Conservation (phyloP, 139 green algal species). For the Micractinium sp. region DNA sequence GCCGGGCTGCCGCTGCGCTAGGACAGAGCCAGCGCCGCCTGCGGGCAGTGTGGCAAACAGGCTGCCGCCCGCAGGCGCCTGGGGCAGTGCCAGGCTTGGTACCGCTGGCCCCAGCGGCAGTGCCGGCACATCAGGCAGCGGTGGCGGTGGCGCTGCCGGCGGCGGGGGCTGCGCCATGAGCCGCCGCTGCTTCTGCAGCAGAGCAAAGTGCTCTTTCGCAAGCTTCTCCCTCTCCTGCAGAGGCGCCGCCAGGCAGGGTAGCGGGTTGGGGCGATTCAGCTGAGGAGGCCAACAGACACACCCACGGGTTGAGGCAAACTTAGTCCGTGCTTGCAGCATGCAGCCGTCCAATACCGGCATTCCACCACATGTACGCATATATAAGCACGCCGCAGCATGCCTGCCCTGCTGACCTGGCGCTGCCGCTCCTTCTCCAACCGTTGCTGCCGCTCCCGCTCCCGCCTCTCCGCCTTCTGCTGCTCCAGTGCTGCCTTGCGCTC, state of each 20-base stretch:
- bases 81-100: not conserved
- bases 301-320: not conserved
- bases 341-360: not conserved
- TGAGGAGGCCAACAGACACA: not conserved
- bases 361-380: not conserved
- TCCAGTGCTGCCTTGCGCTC: slow-evolving; percentile 47
- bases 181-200: slow-evolving; percentile 41
- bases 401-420: slow-evolving; percentile 1
- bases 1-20: no score
- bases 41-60: not conserved
- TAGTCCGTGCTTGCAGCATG: not conserved
- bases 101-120: not conserved
- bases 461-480: slow-evolving; percentile 33
- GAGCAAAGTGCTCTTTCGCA: slow-evolving; percentile 44
- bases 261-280: not conserved
- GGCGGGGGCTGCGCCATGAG: slow-evolving; percentile 10
- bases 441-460: slow-evolving; percentile 40
- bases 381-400: not conserved
- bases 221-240: slow-evolving; percentile 30
- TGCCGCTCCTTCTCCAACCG: slow-evolving; percentile 41
- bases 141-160: not conserved
- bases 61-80: not conserved
- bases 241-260: not conserved
- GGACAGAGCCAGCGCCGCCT: not conserved
- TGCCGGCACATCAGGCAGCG: not conserved